Conservation (phyloP, 192 early-diverging fungal genomes). For the Ambispora gerdemannii region DNA sequence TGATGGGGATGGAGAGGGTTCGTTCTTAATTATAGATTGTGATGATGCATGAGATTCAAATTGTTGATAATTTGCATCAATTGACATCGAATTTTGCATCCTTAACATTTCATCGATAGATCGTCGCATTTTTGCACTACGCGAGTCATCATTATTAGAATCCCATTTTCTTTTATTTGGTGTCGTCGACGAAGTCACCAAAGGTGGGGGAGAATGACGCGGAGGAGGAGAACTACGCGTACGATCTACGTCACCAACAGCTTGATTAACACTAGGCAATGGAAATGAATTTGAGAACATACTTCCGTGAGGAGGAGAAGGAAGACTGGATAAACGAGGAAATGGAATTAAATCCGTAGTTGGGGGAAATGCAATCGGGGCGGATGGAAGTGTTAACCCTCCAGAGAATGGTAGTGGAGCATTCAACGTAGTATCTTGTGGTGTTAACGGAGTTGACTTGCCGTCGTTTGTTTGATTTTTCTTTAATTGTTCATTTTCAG, state of each 20-base stretch:
- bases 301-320: constrained; percentile 18
- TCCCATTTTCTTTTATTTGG: constrained; percentile 29
- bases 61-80: constrained; percentile 22
- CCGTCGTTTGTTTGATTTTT: not conserved
- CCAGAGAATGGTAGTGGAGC: not conserved
- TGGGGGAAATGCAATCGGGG: constrained; percentile 15
- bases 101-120: constrained; percentile 41
- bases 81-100: constrained; percentile 20
- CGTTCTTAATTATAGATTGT: too few species aligned
- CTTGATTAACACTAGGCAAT: constrained; percentile 24
- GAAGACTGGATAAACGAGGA: constrained; percentile 7
- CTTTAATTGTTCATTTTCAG: constrained; percentile 7
- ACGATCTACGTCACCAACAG: constrained; percentile 26
- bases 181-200: not conserved
- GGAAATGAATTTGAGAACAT: constrained; percentile 14
- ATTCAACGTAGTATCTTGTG: constrained; percentile 16
- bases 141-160: constrained; percentile 33
- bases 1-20: constrained; percentile 17
- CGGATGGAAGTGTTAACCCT: constrained; percentile 5
- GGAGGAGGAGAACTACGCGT: constrained; percentile 5
- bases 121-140: constrained; percentile 45
- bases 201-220: not conserved
- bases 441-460: constrained; percentile 3
- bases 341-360: constrained; percentile 19
- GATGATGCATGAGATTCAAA: not conserved